phyloP scores from a whole-genome alignment of 1,284 basidiomycete species.

The Omphalotus olearius region DNA sequence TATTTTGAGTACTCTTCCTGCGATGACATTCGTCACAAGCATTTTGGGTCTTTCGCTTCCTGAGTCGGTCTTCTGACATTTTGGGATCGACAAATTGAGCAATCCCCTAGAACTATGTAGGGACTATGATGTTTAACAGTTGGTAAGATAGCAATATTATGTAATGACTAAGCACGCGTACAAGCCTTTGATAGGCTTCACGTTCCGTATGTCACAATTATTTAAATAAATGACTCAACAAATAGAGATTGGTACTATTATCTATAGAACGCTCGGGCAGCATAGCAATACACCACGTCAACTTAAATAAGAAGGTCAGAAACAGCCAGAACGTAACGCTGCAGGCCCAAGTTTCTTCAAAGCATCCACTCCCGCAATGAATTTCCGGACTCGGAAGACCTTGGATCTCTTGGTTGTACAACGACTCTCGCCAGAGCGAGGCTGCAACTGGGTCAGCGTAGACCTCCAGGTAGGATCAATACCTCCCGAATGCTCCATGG shows the following conservation, averaged over 20 bases:
- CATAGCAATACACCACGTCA: too few species aligned
- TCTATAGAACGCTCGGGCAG: too few species aligned
- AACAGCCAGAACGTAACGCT: constrained; percentile 1
- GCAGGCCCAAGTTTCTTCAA: constrained; percentile 2
- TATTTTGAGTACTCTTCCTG: neutral
- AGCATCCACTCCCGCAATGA: constrained; percentile 4
- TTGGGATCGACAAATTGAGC: too few species aligned
- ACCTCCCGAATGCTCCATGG: constrained; percentile 69
- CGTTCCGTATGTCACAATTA: neutral
- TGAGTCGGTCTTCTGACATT: too few species aligned
- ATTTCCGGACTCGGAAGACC: neutral
- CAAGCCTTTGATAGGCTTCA: too few species aligned
- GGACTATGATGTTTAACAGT: too few species aligned
- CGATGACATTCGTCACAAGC: constrained; percentile 3
- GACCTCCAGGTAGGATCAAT: constrained; percentile 73
- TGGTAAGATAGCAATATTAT: too few species aligned
- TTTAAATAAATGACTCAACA: neutral
- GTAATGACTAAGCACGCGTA: too few species aligned
- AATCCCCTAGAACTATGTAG: too few species aligned
- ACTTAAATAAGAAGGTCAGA: neutral
- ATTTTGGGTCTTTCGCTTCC: neutral
- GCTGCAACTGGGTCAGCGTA: constrained; percentile 25
- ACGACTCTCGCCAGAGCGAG: neutral
- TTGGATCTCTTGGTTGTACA: neutral
- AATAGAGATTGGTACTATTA: neutral